Evolutionary conservation across 1,284 basidiomycete species (phyloP), one percentile per base, ranked within the genome.

Genomic region (Chondrostereum purpureum): DNA sequence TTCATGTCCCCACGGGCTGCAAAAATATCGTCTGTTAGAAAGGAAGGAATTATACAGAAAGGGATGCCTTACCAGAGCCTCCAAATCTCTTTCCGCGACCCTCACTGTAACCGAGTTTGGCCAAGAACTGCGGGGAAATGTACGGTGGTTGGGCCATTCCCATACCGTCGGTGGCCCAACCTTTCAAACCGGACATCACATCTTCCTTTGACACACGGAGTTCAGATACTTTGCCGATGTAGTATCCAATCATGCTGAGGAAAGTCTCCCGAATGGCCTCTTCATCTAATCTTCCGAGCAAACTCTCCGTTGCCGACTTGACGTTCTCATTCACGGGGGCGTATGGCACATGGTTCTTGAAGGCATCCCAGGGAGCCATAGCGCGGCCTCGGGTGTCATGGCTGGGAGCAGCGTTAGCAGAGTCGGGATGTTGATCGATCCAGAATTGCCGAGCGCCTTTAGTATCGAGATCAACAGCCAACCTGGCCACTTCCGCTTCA

Each of bases 221-320:
- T 19, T 82, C 70, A 5, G 59, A 58, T 0, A 66, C 47, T 55
- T 79, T 79, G 41, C 70, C 60, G 39, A 80, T 53, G 65, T 93
- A 94, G 69, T 82, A 94, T 0, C 92, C 92, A 11, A 93, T 63
- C 44, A 88, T 60, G 5, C 85, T 81, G 18, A 75, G 68, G 58
- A 90, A 84, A 1, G 85, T 78, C 53, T 86, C 81, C 37, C 68
- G 63, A 43, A 91, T 59, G 0, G 78, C 76, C 4, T 75, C 70
- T 24, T 67, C 62, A 55, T 87, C 78, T 23, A 89, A 65, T 48
- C 52, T 63, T 47, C 44, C 53, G 19, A 20, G 14, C 41, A 57
- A 69, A 53, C 65, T 57, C 14, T 67, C 59, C 31, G 65, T 51
- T 33, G 84, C 59, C 8, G 45, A 43, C 22, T 61, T 55, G 14